Conservation (phyloP, 768 basidiomycete genomes). For the Gelatoporia subvermispora region DNA sequence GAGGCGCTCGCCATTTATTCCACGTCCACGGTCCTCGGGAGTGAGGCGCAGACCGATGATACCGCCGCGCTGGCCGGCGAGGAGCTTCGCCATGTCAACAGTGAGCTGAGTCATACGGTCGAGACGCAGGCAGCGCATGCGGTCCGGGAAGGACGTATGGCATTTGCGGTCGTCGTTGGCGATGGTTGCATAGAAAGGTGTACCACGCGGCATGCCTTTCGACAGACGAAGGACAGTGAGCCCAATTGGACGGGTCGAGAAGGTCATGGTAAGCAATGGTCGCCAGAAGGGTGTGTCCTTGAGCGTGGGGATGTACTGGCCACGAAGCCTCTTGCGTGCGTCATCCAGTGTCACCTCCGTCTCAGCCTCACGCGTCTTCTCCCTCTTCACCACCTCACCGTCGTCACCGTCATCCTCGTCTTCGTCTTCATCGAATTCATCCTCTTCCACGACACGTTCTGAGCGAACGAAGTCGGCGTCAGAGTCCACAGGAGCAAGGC, state of each 20-base stretch:
- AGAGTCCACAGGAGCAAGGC: not conserved
- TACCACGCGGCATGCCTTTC: slow-evolving; percentile 27
- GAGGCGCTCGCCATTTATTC: slow-evolving; percentile 34
- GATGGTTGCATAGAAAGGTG: slow-evolving; percentile 32
- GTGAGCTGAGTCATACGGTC: slow-evolving; percentile 28
- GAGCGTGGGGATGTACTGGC: slow-evolving; percentile 26
- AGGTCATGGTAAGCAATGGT: slow-evolving; percentile 34
- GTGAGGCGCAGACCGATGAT: slow-evolving; percentile 32
- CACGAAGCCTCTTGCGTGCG: slow-evolving; percentile 14
- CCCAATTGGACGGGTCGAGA: slow-evolving; percentile 39
- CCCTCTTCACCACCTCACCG: not conserved
- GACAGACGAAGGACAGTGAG: slow-evolving; percentile 29
- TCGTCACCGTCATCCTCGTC: not conserved
- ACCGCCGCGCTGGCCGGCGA: slow-evolving; percentile 35
- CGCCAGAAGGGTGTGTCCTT: slow-evolving; percentile 32
- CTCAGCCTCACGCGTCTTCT: not conserved
- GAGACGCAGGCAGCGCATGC: slow-evolving; percentile 32
- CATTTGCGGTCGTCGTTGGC: slow-evolving; percentile 29
- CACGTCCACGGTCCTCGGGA: slow-evolving; percentile 27
- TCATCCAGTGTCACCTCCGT: not conserved
- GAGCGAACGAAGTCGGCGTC: not conserved
- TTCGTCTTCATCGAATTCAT: slow-evolving; percentile 9
- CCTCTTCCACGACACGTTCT: not conserved
- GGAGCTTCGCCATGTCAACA: slow-evolving; percentile 22
- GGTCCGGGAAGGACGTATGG: slow-evolving; percentile 24